Conservation (phyloP, 345 rosid species). For the Tarenaya hassleriana region DNA sequence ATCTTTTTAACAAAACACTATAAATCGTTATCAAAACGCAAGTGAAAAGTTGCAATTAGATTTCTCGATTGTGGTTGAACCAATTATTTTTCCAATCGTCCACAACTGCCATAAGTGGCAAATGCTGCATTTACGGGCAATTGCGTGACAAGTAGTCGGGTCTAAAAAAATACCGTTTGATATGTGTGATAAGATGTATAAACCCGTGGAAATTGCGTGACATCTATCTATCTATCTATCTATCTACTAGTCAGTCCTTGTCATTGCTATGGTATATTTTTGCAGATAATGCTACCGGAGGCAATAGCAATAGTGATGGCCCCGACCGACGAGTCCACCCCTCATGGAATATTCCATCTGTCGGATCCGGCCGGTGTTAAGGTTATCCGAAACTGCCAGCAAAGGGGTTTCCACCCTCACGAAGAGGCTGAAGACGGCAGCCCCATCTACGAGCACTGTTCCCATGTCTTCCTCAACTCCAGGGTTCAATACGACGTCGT, state of each 20-base stretch:
- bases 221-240: background rate
- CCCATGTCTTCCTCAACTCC: conserved; percentile 83
- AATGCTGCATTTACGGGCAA: too few relatives aligned
- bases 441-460: conserved; percentile 86
- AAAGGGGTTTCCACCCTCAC: conserved; percentile 96
- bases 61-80: too few relatives aligned
- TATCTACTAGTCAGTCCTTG: background rate
- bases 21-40: too few relatives aligned
- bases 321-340: conserved; percentile 78
- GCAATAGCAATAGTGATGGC: conserved; percentile 96
- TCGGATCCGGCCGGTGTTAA: conserved; percentile 90
- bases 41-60: too few relatives aligned
- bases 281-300: conserved; percentile 85
- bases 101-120: too few relatives aligned
- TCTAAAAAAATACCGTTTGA: too few relatives aligned
- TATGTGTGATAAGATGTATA: too few relatives aligned
- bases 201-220: too few relatives aligned
- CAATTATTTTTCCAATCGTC: too few relatives aligned
- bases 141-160: too few relatives aligned
- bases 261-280: too few relatives aligned
- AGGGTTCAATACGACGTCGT: conserved; percentile 58
- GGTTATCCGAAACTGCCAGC: conserved; percentile 81
- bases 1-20: too few relatives aligned
- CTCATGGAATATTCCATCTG: conserved; percentile 92
- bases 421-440: conserved; percentile 80